These are phyloP conservation scores for Akanthomyces muscarius DNA, from an alignment of 2,329 filamentous ascomycete genomes.

Conservation along the genomic window DNA sequence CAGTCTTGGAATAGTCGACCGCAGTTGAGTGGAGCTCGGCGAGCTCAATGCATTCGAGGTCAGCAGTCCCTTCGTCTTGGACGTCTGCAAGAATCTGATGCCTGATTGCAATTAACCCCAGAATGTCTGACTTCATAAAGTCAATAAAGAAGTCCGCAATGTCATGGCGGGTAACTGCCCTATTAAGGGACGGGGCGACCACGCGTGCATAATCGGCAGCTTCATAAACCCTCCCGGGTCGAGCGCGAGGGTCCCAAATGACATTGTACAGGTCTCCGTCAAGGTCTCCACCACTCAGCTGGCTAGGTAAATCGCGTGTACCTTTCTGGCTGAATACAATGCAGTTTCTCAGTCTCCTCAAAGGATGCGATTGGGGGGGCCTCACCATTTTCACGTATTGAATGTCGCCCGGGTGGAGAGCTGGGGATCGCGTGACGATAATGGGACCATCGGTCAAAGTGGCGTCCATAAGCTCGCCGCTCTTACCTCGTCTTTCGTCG, in stretches of 20 bases:
- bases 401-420: constrained; percentile 77
- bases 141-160: constrained; percentile 79
- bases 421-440: constrained; percentile 71
- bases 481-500: constrained; percentile 32
- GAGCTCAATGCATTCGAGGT: constrained; percentile 50
- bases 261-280: constrained; percentile 81
- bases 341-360: constrained; percentile 64
- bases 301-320: constrained; percentile 68
- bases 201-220: constrained; percentile 69
- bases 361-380: constrained; percentile 55
- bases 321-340: constrained; percentile 74
- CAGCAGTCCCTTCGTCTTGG: constrained; percentile 44
- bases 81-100: constrained; percentile 65
- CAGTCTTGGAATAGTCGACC: constrained; percentile 74
- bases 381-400: constrained; percentile 61
- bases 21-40: constrained; percentile 65
- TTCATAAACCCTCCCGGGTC: constrained; percentile 37
- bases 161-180: constrained; percentile 56
- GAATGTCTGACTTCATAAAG: constrained; percentile 66
- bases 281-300: constrained; percentile 76
- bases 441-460: constrained; percentile 40
- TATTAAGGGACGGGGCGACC: constrained; percentile 51
- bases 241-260: constrained; percentile 62
- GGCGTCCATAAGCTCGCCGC: constrained; percentile 26
- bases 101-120: constrained; percentile 60